Base-by-base conservation (phyloP, 2,329 filamentous ascomycete species). In the Fusarium sp. region DNA sequence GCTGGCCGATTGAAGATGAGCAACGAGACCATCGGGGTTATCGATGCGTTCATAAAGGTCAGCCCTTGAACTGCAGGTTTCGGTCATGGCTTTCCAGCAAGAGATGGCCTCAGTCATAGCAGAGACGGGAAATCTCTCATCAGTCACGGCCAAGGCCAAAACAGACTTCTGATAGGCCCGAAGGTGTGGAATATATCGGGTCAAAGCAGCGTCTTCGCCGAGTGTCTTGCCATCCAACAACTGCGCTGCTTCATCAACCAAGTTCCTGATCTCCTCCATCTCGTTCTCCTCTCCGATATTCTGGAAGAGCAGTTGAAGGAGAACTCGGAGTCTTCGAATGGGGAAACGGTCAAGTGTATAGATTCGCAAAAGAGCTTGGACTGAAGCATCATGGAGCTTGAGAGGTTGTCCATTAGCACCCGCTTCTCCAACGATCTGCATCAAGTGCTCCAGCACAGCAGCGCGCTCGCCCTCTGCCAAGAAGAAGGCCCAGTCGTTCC, bases 381-480 rank as follows among this genome's bases (percentile, higher is more conserved):
- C 78, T 11, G 79, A 81, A 2, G 83, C 77, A 55, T 86, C 82
- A 5, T 83, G 79, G 14, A 85, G 76, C 8, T 79, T 79, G 23
- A 82, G 74, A 4, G 77, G 79, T 27, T 77, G 74, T 5, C 74
- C 76, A 6, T 76, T 77, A 3, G 75, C 73, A 7, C 79, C 73
- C 11, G 78, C 74, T 4, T 81, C 77, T 18, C 82, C 75, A 49
- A 83, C 82, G 40, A 86, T 82, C 54, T 86, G 81, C 44, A 91
- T 77, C 29, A 89, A 81, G 71, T 90, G 85, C 68, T 91, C 88
- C 16, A 91, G 79, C 1, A 87, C 85, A 2, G 87, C 86, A 8
- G 83, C 84, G 64, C 84, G 86, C 76, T 86, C 86, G 6, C 76
- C 68, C 46, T 84, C 86, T 0, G 82, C 78, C 6, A 89, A 75